A percentile compares a stretch with the other conserved stretches of the same genome.
Evolutionary conservation across 2,329 filamentous ascomycete species (phyloP).

Genomic region (Trichoderma atrobrunneum): DNA sequence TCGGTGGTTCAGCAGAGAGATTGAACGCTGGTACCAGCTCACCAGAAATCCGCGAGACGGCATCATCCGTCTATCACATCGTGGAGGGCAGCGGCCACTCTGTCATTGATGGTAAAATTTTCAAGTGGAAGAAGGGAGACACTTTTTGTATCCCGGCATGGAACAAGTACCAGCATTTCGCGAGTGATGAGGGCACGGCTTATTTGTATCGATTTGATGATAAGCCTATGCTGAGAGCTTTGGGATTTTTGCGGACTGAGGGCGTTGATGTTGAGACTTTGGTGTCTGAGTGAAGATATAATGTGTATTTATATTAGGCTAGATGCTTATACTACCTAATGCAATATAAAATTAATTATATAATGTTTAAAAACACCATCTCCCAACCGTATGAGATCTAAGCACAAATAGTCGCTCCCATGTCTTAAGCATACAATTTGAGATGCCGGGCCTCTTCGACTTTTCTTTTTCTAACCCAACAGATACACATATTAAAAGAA

Average conservation of each 20-base stretch:
- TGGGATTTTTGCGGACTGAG: slow-evolving; percentile 48
- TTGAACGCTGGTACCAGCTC: slow-evolving; percentile 39
- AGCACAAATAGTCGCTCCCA: background rate
- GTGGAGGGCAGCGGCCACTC: slow-evolving; percentile 45
- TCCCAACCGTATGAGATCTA: background rate
- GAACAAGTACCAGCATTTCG: slow-evolving; percentile 48
- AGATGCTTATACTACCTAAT: background rate
- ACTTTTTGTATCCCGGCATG: slow-evolving; percentile 55
- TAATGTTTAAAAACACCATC: background rate
- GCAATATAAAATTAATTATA: background rate
- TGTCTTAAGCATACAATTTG: background rate
- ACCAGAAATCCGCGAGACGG: slow-evolving; percentile 44
- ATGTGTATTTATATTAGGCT: background rate
- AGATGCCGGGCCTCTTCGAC: background rate
- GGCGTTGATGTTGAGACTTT: slow-evolving; percentile 40
- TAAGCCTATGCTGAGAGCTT: slow-evolving; percentile 49
- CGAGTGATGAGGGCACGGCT: slow-evolving; percentile 33
- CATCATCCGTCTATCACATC: slow-evolving; percentile 53
- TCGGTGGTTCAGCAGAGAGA: slow-evolving; percentile 48
- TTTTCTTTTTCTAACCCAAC: background rate
- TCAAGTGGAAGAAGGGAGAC: slow-evolving; percentile 49
- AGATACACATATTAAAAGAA: too few species aligned
- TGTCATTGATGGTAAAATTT: slow-evolving; percentile 36
- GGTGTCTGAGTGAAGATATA: slow-evolving; percentile 22
- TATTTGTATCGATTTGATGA: slow-evolving; percentile 56